Conservation (phyloP, 2,329 filamentous ascomycete genomes). For the Aureobasidium namibiae region DNA sequence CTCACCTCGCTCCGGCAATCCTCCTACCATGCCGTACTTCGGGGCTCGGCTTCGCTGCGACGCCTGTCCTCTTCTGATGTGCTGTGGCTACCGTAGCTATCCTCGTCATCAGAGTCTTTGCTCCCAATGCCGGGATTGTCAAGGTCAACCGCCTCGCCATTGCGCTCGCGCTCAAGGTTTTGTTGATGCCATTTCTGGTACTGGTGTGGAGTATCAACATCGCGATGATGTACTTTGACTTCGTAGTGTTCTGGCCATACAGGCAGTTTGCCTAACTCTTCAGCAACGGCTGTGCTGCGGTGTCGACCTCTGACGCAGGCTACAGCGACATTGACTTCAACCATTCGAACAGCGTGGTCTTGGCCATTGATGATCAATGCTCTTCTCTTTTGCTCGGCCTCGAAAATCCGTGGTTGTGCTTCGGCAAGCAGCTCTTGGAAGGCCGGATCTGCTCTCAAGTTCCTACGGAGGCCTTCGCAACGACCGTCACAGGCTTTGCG, state of each 20-base stretch:
- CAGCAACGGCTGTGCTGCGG: neutral
- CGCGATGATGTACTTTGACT: neutral
- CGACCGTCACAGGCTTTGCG: constrained; percentile 2
- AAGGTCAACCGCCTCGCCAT: neutral
- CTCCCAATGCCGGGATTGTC: neutral
- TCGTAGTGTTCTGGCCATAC: neutral
- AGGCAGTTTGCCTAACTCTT: neutral
- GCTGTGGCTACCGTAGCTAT: neutral
- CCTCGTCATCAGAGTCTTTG: neutral
- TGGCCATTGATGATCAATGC: neutral
- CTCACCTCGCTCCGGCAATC: neutral
- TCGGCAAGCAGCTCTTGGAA: neutral
- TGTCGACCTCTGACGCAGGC: neutral
- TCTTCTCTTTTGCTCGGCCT: neutral
- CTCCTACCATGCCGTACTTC: neutral
- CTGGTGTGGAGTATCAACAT: neutral
- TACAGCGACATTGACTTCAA: constrained; percentile 5
- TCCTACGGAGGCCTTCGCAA: neutral
- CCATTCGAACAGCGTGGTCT: neutral
- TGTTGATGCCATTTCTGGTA: neutral
- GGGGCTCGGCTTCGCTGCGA: neutral
- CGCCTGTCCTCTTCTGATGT: neutral
- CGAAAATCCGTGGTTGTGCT: neutral
- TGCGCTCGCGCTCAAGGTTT: neutral
- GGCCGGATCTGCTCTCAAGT: neutral